Conservation (phyloP, 2,329 filamentous ascomycete genomes). For the Paramyrothecium sp. region DNA sequence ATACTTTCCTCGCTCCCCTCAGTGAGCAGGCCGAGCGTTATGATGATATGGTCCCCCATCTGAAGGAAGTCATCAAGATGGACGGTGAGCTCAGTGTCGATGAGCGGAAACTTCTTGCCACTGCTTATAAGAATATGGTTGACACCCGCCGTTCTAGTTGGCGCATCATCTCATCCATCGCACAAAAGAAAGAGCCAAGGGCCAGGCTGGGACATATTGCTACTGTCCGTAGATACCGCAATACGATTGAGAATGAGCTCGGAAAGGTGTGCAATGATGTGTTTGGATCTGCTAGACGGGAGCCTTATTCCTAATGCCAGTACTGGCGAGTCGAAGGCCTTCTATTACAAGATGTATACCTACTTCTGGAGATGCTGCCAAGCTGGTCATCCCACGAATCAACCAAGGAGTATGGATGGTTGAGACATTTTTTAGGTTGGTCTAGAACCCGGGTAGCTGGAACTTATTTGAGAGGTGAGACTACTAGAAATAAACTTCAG, state of each 20-base stretch:
- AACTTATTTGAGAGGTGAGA: no score
- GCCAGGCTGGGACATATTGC: constrained; percentile 91
- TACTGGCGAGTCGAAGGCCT: constrained; percentile 98
- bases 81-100: constrained; percentile 83
- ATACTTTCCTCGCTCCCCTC: no score
- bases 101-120: constrained; percentile 97
- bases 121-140: constrained; percentile 99
- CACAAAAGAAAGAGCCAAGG: constrained; percentile 99
- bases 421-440: no score
- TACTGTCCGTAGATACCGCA: constrained; percentile 94
- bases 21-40: constrained; percentile 99
- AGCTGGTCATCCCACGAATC: neutral
- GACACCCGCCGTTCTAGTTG: constrained; percentile 97
- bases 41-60: constrained; percentile 99
- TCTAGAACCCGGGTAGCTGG: no score
- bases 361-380: neutral
- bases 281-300: constrained; percentile 89
- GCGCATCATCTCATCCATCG: constrained; percentile 99
- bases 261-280: constrained; percentile 99
- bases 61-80: constrained; percentile 98
- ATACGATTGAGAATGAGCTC: constrained; percentile 97
- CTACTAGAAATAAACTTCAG: no score
- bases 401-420: no score
- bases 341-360: constrained; percentile 99
- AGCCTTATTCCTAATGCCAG: constrained; percentile 93